A percentile compares a stretch with the other conserved stretches of the same genome.
Evolutionary conservation across 1,284 basidiomycete species (phyloP).

Genomic region (Thelephora terrestris): DNA sequence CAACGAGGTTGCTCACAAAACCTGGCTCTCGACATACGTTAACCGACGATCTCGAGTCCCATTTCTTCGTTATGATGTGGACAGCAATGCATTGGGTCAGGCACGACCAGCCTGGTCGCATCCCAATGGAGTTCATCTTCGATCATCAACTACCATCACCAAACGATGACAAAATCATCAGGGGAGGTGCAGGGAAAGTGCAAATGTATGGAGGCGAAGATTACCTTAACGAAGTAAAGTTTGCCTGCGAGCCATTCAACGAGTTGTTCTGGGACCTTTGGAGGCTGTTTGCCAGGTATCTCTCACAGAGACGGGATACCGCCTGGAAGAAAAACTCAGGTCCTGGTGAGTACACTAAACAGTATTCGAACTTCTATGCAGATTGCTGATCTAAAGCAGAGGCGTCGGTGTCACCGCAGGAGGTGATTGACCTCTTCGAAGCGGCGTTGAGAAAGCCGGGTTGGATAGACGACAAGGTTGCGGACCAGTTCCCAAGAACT

Average conservation of each 20-base stretch:
- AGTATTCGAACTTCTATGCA: too few relatives aligned
- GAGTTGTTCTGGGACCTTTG: background rate
- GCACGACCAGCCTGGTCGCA: background rate
- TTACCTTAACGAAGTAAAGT: background rate
- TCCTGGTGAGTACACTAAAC: too few relatives aligned
- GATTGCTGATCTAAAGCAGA: too few relatives aligned
- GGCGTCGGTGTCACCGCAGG: background rate
- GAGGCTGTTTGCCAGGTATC: background rate
- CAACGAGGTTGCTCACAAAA: constrained; percentile 2
- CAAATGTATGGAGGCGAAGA: background rate
- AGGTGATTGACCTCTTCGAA: background rate
- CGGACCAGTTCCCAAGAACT: background rate
- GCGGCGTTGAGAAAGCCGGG: background rate
- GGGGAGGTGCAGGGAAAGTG: background rate
- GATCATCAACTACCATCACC: background rate
- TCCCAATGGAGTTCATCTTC: background rate
- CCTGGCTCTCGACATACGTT: constrained; percentile 5
- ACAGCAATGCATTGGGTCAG: constrained; percentile 5
- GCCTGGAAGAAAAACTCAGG: too few relatives aligned
- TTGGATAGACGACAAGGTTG: background rate
- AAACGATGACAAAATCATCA: background rate
- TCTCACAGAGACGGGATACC: too few relatives aligned
- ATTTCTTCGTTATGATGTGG: constrained; percentile 7
- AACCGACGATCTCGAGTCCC: constrained; percentile 11
- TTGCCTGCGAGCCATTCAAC: background rate